Conservation (phyloP, 106 monocot genomes). For the Gastrodia elata region DNA sequence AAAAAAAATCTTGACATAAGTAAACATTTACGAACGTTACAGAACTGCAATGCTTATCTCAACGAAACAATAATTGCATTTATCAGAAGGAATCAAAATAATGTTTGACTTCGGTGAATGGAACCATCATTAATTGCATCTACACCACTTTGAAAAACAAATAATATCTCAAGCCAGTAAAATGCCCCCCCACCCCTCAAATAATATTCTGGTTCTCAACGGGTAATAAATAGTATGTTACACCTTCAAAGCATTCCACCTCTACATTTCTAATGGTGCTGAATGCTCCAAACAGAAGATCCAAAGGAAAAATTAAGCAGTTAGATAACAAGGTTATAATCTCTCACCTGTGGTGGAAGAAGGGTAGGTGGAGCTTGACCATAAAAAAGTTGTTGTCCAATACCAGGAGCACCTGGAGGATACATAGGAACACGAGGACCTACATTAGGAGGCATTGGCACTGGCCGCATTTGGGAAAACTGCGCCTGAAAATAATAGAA, state of each 20-base stretch:
- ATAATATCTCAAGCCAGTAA: no score
- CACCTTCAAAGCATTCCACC: not conserved
- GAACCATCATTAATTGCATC: not conserved
- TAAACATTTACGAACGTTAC: not conserved
- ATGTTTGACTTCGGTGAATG: no score
- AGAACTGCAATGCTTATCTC: no score
- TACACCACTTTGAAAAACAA: not conserved
- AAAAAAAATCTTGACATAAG: not conserved
- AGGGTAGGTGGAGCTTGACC: slow-evolving; percentile 57
- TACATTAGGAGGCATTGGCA: slow-evolving; percentile 48
- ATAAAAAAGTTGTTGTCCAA: slow-evolving; percentile 72
- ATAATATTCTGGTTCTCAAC: not conserved
- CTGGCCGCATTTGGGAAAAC: slow-evolving; percentile 60
- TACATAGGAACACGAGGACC: slow-evolving; percentile 66
- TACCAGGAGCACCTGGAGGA: slow-evolving; percentile 53
- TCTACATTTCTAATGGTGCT: not conserved
- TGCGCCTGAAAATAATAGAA: slow-evolving; percentile 28
- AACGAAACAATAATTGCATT: not conserved
- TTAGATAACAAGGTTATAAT: not conserved
- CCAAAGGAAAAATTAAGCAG: not conserved
- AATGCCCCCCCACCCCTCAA: not conserved
- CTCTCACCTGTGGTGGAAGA: slow-evolving; percentile 52
- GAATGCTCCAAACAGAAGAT: not conserved
- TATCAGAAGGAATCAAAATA: not conserved
- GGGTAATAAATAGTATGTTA: not conserved